phyloP scores from a whole-genome alignment of 2,329 filamentous ascomycete genomes.

The Fusarium verrucosum region DNA sequence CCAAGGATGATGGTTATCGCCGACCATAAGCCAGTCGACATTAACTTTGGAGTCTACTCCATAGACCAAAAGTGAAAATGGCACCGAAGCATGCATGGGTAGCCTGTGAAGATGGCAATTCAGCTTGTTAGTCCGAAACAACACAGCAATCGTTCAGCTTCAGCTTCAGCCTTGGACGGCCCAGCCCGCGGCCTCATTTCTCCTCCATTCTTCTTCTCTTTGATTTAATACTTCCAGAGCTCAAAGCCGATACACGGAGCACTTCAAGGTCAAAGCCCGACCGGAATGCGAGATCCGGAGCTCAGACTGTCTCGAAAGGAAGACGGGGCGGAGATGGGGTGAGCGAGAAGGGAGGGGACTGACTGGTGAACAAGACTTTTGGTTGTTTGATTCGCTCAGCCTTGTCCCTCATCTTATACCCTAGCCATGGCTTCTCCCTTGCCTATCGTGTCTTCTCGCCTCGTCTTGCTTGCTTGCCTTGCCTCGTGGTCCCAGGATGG shows the following conservation, averaged over 20 bases:
- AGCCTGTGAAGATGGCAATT: constrained; percentile 22
- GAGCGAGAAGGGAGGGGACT: constrained; percentile 26
- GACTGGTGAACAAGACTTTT: constrained; percentile 36
- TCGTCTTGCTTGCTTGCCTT: constrained; percentile 34
- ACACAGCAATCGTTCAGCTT: constrained; percentile 33
- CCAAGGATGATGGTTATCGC: constrained; percentile 33
- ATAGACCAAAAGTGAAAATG: constrained; percentile 25
- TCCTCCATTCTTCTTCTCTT: constrained; percentile 5
- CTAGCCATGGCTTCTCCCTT: constrained; percentile 23
- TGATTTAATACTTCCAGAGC: constrained; percentile 2
- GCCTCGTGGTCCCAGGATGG: constrained; percentile 42
- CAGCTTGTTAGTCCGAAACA: constrained; percentile 30
- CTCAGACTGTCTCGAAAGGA: constrained; percentile 33
- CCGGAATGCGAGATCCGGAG: constrained; percentile 34
- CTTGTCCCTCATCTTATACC: constrained; percentile 33
- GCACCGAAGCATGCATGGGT: constrained; percentile 29
- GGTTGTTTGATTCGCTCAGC: constrained; percentile 40
- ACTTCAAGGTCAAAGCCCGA: constrained; percentile 31
- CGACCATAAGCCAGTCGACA: constrained; percentile 26
- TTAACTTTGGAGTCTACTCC: constrained; percentile 10
- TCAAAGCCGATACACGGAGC: constrained; percentile 26
- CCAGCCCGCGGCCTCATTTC: constrained; percentile 22
- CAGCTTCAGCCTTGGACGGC: constrained; percentile 38
- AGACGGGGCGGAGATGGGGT: constrained; percentile 23
- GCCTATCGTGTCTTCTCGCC: constrained; percentile 33